Conservation (phyloP, 2,329 filamentous ascomycete species). For the Chaetomium strumarium region DNA sequence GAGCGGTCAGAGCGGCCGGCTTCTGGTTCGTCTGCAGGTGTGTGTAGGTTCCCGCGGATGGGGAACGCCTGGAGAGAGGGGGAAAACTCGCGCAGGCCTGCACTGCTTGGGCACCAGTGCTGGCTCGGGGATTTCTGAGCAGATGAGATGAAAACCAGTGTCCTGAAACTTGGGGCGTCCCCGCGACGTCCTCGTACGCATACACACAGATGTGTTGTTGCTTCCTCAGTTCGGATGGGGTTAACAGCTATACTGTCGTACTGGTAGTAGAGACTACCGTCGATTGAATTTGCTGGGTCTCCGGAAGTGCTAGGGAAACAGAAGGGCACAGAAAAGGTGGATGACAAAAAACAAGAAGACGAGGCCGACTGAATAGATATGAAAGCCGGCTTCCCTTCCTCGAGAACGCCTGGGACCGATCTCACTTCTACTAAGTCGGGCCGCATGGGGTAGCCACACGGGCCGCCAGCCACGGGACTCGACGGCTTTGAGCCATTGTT, state of each 20-base stretch:
- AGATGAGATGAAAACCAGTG: background rate
- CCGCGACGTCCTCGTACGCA: background rate
- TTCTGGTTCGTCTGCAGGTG: constrained; percentile 15
- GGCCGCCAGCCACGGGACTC: background rate
- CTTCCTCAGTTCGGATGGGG: background rate
- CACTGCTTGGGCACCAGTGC: background rate
- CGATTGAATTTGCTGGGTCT: too few species aligned
- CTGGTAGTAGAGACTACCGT: too few species aligned
- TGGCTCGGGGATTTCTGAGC: background rate
- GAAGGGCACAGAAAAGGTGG: background rate
- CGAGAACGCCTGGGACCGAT: background rate
- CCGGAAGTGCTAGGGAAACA: background rate
- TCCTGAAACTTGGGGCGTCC: background rate
- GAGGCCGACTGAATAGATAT: background rate
- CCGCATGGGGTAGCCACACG: background rate
- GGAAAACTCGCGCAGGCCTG: background rate
- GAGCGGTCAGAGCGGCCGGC: constrained; percentile 12
- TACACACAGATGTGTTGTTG: too few species aligned
- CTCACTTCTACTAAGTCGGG: background rate
- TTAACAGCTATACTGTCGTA: background rate
- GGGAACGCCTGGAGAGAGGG: constrained; percentile 9
- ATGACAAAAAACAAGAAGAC: background rate
- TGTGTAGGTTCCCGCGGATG: constrained; percentile 14
- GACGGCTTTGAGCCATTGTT: background rate
- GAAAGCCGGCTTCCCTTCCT: background rate